A percentile compares a stretch with the other conserved stretches of the same genome.
These are phyloP conservation scores for Sesbania bispinosa DNA, from an alignment of 306 rosid species.

Conservation along the genomic window DNA sequence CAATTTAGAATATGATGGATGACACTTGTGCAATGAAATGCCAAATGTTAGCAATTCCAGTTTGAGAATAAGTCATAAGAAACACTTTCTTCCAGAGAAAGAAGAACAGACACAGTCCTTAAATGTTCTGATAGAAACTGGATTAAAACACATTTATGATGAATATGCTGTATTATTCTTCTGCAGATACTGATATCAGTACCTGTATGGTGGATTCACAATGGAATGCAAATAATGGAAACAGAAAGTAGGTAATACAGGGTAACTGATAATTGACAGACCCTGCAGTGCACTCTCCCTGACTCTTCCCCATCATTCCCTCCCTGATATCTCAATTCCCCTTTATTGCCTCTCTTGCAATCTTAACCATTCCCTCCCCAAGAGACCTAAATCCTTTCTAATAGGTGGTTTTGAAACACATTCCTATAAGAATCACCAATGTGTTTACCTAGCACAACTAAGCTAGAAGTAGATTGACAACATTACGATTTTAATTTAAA, in stretches of 20 bases:
- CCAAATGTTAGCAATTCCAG: not conserved
- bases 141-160: not conserved
- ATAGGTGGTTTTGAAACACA: not conserved
- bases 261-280: too few species aligned
- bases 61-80: not conserved
- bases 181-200: too few species aligned
- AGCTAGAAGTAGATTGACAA: not conserved
- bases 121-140: not conserved
- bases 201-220: too few species aligned
- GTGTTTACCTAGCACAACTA: not conserved
- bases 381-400: too few species aligned
- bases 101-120: not conserved
- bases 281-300: too few species aligned
- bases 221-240: too few species aligned
- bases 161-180: too few species aligned
- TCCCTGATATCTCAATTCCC: too few species aligned
- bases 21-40: not conserved
- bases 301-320: too few species aligned
- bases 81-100: not conserved
- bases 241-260: too few species aligned
- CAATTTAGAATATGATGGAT: slow-evolving; percentile 4
- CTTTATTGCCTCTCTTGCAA: too few species aligned
- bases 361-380: too few species aligned
- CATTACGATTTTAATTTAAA: not conserved
- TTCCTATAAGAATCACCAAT: not conserved